Conservation (phyloP, 495 filamentous ascomycete genomes). For the Podospora australis region DNA sequence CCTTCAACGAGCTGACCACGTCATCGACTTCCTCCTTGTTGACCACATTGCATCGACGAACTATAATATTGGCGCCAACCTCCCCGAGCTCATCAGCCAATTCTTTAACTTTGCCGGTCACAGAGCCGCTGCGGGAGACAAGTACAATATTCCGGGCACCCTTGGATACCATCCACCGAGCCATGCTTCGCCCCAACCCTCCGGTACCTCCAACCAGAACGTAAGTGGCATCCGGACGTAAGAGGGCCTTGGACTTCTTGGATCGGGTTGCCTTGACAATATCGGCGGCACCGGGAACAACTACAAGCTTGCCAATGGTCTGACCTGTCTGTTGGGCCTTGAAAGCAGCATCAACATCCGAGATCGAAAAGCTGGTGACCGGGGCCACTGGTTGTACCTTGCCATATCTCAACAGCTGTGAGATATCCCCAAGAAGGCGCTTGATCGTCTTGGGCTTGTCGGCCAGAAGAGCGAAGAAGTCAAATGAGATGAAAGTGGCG, state of each 20-base stretch:
- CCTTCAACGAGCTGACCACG: constrained; percentile 29
- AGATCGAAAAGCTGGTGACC: constrained; percentile 42
- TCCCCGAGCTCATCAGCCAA: constrained; percentile 39
- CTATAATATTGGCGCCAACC: constrained; percentile 33
- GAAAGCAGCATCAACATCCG: constrained; percentile 51
- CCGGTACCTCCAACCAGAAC: constrained; percentile 59
- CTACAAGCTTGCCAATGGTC: constrained; percentile 51
- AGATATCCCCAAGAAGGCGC: constrained; percentile 34
- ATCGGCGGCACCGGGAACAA: constrained; percentile 35
- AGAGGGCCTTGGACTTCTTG: constrained; percentile 25
- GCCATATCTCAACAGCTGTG: constrained; percentile 32
- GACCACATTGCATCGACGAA: constrained; percentile 39
- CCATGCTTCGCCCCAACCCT: constrained; percentile 55
- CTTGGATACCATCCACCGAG: constrained; percentile 52
- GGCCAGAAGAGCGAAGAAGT: constrained; percentile 35
- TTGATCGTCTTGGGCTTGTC: constrained; percentile 35
- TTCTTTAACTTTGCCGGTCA: constrained; percentile 33
- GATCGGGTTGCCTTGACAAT: constrained; percentile 35
- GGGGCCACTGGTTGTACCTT: constrained; percentile 36
- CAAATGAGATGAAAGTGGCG: constrained; percentile 43
- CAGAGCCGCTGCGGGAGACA: constrained; percentile 48
- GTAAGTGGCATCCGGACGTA: constrained; percentile 47
- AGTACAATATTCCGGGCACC: constrained; percentile 55
- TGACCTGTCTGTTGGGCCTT: constrained; percentile 50
- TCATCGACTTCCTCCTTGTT: constrained; percentile 31